phyloP scores from a whole-genome alignment of 2,329 filamentous ascomycete genomes.

The Aspergillus awamori region DNA sequence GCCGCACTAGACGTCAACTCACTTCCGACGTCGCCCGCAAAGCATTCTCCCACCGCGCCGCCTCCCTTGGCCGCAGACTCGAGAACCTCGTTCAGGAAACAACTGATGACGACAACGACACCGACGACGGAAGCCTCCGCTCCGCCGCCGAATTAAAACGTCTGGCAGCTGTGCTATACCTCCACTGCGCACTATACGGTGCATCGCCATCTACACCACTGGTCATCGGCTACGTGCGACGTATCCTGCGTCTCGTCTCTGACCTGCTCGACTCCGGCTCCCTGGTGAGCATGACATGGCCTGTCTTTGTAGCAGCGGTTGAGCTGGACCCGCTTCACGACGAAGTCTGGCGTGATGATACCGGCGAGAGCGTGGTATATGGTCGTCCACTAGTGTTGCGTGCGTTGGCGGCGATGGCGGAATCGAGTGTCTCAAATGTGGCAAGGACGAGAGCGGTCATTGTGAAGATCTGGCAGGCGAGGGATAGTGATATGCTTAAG shows the following conservation, averaged over 20 bases:
- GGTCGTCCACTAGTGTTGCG: constrained; percentile 46
- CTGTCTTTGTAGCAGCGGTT: constrained; percentile 49
- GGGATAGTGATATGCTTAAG: constrained; percentile 42
- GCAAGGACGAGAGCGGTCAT: constrained; percentile 51
- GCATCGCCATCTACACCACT: constrained; percentile 45
- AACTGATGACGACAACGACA: constrained; percentile 26
- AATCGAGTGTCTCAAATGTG: constrained; percentile 49
- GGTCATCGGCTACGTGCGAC: constrained; percentile 35
- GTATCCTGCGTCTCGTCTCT: constrained; percentile 40
- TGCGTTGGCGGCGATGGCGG: constrained; percentile 45
- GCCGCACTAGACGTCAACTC: constrained; percentile 37
- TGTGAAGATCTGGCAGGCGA: constrained; percentile 51
- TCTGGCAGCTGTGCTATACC: constrained; percentile 49
- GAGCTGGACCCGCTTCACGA: constrained; percentile 46
- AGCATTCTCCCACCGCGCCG: constrained; percentile 37
- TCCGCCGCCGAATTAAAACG: constrained; percentile 48
- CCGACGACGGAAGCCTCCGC: constrained; percentile 39
- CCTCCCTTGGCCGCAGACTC: constrained; percentile 39
- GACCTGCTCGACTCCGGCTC: constrained; percentile 37
- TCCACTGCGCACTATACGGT: constrained; percentile 50
- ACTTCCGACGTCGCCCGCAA: constrained; percentile 27
- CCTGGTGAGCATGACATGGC: constrained; percentile 45
- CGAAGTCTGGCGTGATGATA: constrained; percentile 34
- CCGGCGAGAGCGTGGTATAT: constrained; percentile 26
- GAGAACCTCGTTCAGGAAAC: constrained; percentile 39